Evolutionary conservation across 1,139 yeast genomes (phyloP).

Genomic region (Debaryomyces coudertii): DNA sequence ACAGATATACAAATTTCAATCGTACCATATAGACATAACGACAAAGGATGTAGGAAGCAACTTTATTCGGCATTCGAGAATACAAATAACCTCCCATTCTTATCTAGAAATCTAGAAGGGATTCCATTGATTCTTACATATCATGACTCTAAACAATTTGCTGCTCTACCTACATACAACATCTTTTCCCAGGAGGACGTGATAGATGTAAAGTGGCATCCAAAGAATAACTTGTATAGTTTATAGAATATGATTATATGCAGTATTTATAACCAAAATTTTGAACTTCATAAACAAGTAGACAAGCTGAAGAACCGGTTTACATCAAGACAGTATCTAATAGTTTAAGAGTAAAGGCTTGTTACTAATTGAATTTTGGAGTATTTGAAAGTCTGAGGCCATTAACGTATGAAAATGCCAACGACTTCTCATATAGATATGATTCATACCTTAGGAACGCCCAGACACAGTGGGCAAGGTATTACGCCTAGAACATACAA

Average conservation of each 20-base stretch:
- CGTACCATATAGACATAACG: slow-evolving; percentile 25
- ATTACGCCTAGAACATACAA: slow-evolving; percentile 27
- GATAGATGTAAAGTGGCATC: slow-evolving; percentile 23
- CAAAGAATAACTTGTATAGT: slow-evolving; percentile 22
- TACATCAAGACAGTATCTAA: not conserved
- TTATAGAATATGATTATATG: slow-evolving; percentile 11
- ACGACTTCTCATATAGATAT: slow-evolving; percentile 13
- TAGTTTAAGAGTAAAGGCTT: not conserved
- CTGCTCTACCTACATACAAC: slow-evolving; percentile 27
- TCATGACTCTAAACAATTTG: slow-evolving; percentile 13
- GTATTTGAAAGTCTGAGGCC: slow-evolving; percentile 3
- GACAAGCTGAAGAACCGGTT: not conserved
- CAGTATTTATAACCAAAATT: slow-evolving; percentile 9
- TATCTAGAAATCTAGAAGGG: not conserved
- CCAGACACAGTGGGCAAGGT: slow-evolving; percentile 15
- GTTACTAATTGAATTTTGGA: not conserved
- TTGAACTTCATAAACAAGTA: slow-evolving; percentile 2
- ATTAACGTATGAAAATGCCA: not conserved
- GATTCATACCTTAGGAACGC: slow-evolving; percentile 17
- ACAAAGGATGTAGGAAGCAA: slow-evolving; percentile 13
- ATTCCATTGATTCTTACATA: slow-evolving; percentile 10
- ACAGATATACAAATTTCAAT: slow-evolving; percentile 14
- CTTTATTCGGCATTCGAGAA: not conserved
- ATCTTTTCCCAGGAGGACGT: slow-evolving; percentile 12
- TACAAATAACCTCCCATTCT: not conserved